Conservation (phyloP, 2,329 filamentous ascomycete species). For the Macrophomina tecta region DNA sequence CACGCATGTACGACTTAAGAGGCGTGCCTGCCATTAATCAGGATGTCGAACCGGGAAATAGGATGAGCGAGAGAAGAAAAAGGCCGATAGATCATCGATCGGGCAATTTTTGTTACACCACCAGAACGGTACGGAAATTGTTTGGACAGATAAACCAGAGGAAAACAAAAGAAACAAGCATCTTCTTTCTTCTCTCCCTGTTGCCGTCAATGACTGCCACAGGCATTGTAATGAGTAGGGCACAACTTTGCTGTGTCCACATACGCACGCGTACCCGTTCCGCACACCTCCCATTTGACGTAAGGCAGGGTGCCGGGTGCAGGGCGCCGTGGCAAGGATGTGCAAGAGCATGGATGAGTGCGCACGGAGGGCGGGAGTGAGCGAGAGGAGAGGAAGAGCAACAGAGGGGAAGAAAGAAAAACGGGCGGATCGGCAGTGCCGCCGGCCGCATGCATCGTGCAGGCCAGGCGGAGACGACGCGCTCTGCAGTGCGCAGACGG, state of each 20-base stretch:
- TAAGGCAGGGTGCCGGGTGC: background rate
- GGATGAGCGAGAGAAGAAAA: no score
- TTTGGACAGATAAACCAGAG: no score
- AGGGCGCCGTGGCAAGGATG: slow-evolving; percentile 12
- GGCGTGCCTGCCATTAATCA: no score
- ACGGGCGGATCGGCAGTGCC: slow-evolving; percentile 25
- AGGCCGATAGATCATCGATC: no score
- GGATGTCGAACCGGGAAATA: no score
- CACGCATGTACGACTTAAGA: no score
- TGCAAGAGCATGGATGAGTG: background rate
- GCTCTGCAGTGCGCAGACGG: background rate
- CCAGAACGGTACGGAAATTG: no score
- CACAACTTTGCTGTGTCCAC: background rate
- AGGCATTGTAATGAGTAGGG: background rate
- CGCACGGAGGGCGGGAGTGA: no score
- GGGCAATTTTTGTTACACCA: no score
- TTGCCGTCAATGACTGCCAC: background rate
- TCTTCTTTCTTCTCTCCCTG: background rate
- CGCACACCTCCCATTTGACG: slow-evolving; percentile 23
- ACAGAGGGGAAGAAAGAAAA: background rate
- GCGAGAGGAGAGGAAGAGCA: background rate
- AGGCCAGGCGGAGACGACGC: slow-evolving; percentile 19
- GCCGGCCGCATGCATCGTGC: slow-evolving; percentile 22
- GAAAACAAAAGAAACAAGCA: background rate
- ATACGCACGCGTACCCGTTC: background rate